phyloP scores from a whole-genome alignment of 805 yeast genomes.

The Naumovozyma baii region DNA sequence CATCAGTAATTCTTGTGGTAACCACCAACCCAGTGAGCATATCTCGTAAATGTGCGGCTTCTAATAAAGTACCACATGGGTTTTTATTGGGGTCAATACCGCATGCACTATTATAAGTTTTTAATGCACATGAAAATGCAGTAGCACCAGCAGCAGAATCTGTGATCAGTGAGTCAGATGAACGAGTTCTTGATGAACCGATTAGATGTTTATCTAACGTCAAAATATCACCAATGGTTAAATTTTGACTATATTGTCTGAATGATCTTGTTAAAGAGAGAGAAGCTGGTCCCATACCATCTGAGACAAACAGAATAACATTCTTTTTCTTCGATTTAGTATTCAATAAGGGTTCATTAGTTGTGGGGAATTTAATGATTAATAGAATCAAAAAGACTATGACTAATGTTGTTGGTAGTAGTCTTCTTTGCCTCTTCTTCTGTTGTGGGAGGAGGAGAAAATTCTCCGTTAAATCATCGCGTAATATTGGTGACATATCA shows the following conservation, averaged over 20 bases:
- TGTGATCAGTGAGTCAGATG: slow-evolving; percentile 67
- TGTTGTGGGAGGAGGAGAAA: not conserved
- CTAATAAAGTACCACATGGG: slow-evolving; percentile 87
- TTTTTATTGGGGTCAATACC: slow-evolving; percentile 58
- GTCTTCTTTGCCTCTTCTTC: not conserved
- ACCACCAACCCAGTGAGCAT: slow-evolving; percentile 84
- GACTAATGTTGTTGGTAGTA: not conserved
- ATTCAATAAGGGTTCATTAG: not conserved
- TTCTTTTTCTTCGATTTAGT: slow-evolving; percentile 42
- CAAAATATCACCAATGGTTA: slow-evolving; percentile 47
- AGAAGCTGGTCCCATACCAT: slow-evolving; percentile 93
- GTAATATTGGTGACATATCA: not conserved
- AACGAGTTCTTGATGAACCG: slow-evolving; percentile 80
- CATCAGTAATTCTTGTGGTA: slow-evolving; percentile 86
- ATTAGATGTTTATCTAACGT: slow-evolving; percentile 58
- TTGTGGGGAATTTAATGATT: not conserved
- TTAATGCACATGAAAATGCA: slow-evolving; percentile 77
- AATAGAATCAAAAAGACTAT: not conserved
- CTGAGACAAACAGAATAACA: slow-evolving; percentile 80
- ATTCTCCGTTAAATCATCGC: not conserved
- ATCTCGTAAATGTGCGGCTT: slow-evolving; percentile 76
- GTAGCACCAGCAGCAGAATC: slow-evolving; percentile 98
- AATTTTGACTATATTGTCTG: slow-evolving; percentile 40
- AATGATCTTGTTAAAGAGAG: slow-evolving; percentile 70
- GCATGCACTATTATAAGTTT: slow-evolving; percentile 84